These are phyloP conservation scores for Russula vinacea DNA, from an alignment of 768 basidiomycete species.

Conservation along the genomic window DNA sequence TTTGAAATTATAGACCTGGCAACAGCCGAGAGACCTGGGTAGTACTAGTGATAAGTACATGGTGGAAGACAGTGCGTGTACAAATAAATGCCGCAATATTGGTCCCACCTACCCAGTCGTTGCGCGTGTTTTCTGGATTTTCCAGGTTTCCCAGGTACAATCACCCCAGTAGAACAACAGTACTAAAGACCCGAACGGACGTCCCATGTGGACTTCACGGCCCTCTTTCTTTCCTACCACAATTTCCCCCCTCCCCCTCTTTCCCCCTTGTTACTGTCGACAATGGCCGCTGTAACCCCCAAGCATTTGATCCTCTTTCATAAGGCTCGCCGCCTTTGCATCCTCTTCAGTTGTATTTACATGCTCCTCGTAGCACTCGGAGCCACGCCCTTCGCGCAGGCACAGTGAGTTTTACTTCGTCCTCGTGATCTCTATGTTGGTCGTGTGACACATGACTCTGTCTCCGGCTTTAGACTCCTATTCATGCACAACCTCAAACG, in stretches of 20 bases:
- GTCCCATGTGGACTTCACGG: background rate
- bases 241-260: background rate
- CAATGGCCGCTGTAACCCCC: slow-evolving; percentile 17
- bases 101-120: background rate
- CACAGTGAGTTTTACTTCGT: slow-evolving; percentile 50
- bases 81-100: slow-evolving; percentile 13
- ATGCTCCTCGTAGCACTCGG: slow-evolving; percentile 48
- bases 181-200: slow-evolving; percentile 3
- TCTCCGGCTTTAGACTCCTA: slow-evolving; percentile 40
- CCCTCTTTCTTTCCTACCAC: background rate
- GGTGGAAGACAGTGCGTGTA: background rate
- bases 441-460: slow-evolving; percentile 35
- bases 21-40: background rate
- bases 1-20: slow-evolving; percentile 8
- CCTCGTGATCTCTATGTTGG: background rate
- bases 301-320: slow-evolving; percentile 27
- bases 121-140: slow-evolving; percentile 9
- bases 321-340: slow-evolving; percentile 35
- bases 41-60: background rate
- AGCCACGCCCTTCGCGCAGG: slow-evolving; percentile 61
- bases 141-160: slow-evolving; percentile 6
- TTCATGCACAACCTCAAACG: slow-evolving; percentile 67
- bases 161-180: background rate
- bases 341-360: slow-evolving; percentile 52
- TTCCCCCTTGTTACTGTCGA: background rate